These are phyloP conservation scores for Limonium bicolor DNA, from an alignment of 148 eudicot species.

Conservation along the genomic window DNA sequence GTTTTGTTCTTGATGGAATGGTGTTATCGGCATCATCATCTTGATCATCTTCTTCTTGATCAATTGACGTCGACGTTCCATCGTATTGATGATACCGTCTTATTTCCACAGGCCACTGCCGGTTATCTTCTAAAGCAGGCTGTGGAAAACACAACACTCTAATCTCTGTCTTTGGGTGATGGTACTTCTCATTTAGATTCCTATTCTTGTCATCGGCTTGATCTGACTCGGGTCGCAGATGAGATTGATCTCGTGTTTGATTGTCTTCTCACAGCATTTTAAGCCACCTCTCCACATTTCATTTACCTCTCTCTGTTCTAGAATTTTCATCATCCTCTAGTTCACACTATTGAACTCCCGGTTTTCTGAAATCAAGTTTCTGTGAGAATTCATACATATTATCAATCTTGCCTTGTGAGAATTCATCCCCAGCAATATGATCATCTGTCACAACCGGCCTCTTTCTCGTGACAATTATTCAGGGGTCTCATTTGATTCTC, in stretches of 20 bases:
- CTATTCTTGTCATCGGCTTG: conserved; percentile 14
- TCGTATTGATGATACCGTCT: conserved; percentile 8
- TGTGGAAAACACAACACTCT: conserved; percentile 10
- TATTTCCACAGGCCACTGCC: conserved; percentile 6
- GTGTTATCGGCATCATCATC: no score
- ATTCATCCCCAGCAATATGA: no score
- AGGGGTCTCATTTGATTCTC: no score
- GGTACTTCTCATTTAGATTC: conserved; percentile 36
- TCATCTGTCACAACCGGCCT: neutral
- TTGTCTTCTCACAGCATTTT: conserved; percentile 39
- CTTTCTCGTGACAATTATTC: conserved; percentile 3
- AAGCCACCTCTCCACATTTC: conserved; percentile 87
- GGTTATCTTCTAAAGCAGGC: conserved; percentile 4
- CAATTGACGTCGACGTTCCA: conserved; percentile 13
- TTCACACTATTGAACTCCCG: conserved; percentile 19
- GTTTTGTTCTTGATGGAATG: no score
- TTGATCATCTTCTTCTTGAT: no score
- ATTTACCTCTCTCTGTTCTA: conserved; percentile 65
- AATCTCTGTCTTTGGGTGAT: conserved; percentile 33
- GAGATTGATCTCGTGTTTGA: conserved; percentile 15
- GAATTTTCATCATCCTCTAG: conserved; percentile 65
- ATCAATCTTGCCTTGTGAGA: no score
- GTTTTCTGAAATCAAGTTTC: conserved; percentile 16
- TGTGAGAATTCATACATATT: no score
- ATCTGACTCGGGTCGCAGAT: conserved; percentile 9